Percentiles rank a stretch among this genome's conserved stretches.
phyloP scores from a whole-genome alignment of 2,329 filamentous ascomycete species.

The Taxawa tesnikishii region DNA sequence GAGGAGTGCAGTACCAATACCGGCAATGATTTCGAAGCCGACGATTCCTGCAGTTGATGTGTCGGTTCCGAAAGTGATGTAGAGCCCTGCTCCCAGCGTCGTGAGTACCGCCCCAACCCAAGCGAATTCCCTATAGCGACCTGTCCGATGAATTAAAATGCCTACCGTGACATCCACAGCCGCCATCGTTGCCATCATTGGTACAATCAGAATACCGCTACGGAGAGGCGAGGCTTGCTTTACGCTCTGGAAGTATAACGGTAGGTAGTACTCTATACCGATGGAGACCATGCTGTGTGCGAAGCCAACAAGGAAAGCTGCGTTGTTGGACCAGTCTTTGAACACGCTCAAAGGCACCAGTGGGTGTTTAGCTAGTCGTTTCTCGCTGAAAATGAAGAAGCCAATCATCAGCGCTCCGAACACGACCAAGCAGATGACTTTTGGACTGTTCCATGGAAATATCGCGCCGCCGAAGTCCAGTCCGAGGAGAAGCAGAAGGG shows the following conservation, averaged over 20 bases:
- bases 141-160: constrained; percentile 37
- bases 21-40: constrained; percentile 37
- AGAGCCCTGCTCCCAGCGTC: constrained; percentile 35
- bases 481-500: constrained; percentile 39
- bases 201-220: constrained; percentile 51
- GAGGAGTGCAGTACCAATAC: constrained; percentile 38
- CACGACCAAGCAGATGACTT: constrained; percentile 43
- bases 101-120: constrained; percentile 30
- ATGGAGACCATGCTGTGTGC: constrained; percentile 46
- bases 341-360: constrained; percentile 58
- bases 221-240: constrained; percentile 46
- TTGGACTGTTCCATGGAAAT: constrained; percentile 41
- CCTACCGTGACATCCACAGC: constrained; percentile 33
- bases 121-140: constrained; percentile 35
- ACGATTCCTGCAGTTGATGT: constrained; percentile 30
- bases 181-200: constrained; percentile 38
- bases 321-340: constrained; percentile 41
- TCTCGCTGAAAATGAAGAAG: constrained; percentile 50
- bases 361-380: constrained; percentile 50
- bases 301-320: constrained; percentile 39
- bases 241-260: constrained; percentile 61
- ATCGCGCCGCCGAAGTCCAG: constrained; percentile 41
- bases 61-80: constrained; percentile 26
- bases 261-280: constrained; percentile 56
- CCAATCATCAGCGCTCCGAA: constrained; percentile 36